Evolutionary conservation across 2,329 filamentous ascomycete genomes (phyloP).

Genomic region (Aspergillus candidus): DNA sequence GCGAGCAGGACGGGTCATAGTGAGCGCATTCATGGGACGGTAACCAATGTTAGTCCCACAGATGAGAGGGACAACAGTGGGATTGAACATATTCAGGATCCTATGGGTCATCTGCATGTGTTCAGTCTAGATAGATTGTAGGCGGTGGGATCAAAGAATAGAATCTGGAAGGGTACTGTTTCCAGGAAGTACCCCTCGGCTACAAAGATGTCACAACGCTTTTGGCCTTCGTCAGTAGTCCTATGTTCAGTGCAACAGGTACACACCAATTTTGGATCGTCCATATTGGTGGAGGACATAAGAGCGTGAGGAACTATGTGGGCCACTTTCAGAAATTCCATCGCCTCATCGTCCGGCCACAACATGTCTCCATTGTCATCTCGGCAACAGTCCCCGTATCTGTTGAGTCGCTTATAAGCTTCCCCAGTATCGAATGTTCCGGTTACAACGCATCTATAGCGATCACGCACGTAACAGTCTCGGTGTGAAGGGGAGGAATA

Average conservation of each 20-base stretch:
- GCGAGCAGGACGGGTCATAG: slow-evolving; percentile 24
- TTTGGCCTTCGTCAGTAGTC: too few species aligned
- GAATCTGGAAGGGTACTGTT: too few species aligned
- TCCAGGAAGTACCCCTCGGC: too few species aligned
- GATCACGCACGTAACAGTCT: slow-evolving; percentile 9
- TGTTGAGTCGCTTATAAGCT: slow-evolving; percentile 7
- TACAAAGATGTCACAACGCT: too few species aligned
- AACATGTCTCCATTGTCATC: slow-evolving; percentile 13
- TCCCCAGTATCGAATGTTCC: slow-evolving; percentile 7
- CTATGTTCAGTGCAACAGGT: not conserved
- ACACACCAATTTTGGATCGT: slow-evolving; percentile 11
- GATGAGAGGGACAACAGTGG: slow-evolving; percentile 30
- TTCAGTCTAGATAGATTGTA: slow-evolving; percentile 10
- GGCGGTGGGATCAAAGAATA: not conserved
- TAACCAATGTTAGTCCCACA: slow-evolving; percentile 38
- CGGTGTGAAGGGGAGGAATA: slow-evolving; percentile 4
- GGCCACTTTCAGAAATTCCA: slow-evolving; percentile 5
- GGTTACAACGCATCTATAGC: slow-evolving; percentile 9
- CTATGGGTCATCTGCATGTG: slow-evolving; percentile 31
- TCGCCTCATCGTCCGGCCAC: not conserved
- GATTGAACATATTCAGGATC: slow-evolving; percentile 42
- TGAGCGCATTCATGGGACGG: slow-evolving; percentile 36
- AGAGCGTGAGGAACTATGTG: slow-evolving; percentile 5
- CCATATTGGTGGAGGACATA: slow-evolving; percentile 1
- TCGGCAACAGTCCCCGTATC: slow-evolving; percentile 6